Base-by-base conservation (phyloP, 805 yeast species). In the Ogataea nitratoaversa region DNA sequence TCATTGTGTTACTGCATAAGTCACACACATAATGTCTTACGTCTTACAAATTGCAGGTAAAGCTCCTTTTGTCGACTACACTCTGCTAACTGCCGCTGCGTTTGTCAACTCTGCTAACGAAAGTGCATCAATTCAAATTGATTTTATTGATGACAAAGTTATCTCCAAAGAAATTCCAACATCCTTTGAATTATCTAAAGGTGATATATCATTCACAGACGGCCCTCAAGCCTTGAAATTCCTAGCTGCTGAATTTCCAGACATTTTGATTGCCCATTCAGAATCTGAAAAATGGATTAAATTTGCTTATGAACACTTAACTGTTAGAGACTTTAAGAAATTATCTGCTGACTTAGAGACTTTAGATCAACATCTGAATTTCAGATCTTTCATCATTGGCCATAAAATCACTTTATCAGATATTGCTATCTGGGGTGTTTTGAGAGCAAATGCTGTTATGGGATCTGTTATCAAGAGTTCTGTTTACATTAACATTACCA, bases 361-460 rank as follows among this genome's bases (percentile, higher is more conserved):
- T 57, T 72, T 91, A 54, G 96, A 91, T 53, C 66, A 81, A 34
- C 90, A 83, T 63, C 74, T 91, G 64, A 87, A 87, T 73, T 78
- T 85, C 72, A 78, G 96, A 59, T 77, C 96, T 7, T 90, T 77
- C 60, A 61, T 88, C 40, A 65, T 76, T 40, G 95, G 93, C 30
- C 73, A 79, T 65, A 50, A 68, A n/a, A 67, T 74, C 47, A 69
- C 95, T 12, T 63, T 80, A 32, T 93, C 95, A 38, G 99, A 91
- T 65, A 71, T 88, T 46, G 85, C 91, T 13, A 72, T 84, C 17
- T 91, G 97, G 97, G 97, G 97, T 64, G 86, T 84, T 36, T 71
- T 91, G 52, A 80, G 97, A 68, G 86, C 95, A 47, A 91, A 93
- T 63, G 88, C 95, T 40, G 82, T 91, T 61, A 86, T 90, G 72